These are phyloP conservation scores for Fusarium caatingaense DNA, from an alignment of 2,329 filamentous ascomycete species.

Conservation along the genomic window DNA sequence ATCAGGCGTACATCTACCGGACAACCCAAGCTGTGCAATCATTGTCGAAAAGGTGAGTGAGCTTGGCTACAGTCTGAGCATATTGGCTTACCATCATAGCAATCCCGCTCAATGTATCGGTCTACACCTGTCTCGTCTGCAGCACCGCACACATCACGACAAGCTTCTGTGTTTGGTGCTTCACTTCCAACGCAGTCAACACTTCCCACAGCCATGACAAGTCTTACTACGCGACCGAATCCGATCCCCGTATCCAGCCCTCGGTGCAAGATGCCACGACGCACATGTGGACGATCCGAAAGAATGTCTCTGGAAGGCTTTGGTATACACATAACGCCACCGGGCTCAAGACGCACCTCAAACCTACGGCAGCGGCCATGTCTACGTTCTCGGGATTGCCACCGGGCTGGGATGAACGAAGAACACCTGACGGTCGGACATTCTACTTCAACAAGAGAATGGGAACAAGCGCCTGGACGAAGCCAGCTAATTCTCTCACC, in stretches of 20 bases:
- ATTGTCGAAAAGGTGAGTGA: constrained; percentile 39
- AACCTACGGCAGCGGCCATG: constrained; percentile 29
- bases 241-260: constrained; percentile 38
- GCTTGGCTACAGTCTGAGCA: fast-evolving
- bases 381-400: constrained; percentile 30
- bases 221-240: constrained; percentile 44
- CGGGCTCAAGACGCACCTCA: constrained; percentile 43
- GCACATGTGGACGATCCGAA: constrained; percentile 42
- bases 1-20: constrained; percentile 21
- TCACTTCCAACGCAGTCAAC: constrained; percentile 40
- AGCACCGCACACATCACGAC: constrained; percentile 39
- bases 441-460: constrained; percentile 44
- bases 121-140: constrained; percentile 46
- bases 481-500: constrained; percentile 39
- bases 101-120: constrained; percentile 42
- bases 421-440: constrained; percentile 37
- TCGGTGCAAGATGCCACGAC: constrained; percentile 31
- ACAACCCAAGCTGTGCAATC: constrained; percentile 20
- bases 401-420: constrained; percentile 43
- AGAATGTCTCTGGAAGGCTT: constrained; percentile 43
- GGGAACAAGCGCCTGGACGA: constrained; percentile 41
- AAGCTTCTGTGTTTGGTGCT: constrained; percentile 46
- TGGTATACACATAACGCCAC: constrained; percentile 46
- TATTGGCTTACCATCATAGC: neutral
- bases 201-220: constrained; percentile 44